Percentiles rank a stretch among this genome's conserved stretches.
These are phyloP conservation scores for Candida gorgasii DNA, from an alignment of 805 yeast genomes.

Conservation along the genomic window DNA sequence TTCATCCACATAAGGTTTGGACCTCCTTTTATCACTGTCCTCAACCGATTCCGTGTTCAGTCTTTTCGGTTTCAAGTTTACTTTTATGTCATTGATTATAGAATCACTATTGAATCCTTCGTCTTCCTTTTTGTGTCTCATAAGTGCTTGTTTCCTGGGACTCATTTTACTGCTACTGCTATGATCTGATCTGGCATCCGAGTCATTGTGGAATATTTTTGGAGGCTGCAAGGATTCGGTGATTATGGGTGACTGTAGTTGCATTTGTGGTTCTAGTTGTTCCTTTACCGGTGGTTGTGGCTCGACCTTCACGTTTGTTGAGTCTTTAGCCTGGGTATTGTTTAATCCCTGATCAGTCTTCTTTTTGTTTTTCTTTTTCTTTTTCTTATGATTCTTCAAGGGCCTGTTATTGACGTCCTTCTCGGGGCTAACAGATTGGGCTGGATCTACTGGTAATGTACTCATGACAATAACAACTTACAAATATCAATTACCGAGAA, in stretches of 20 bases:
- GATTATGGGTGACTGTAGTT: neutral
- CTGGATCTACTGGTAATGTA: neutral
- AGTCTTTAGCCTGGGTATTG: too few relatives aligned
- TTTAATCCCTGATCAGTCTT: too few relatives aligned
- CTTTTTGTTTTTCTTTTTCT: constrained; percentile 5
- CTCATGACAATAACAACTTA: neutral
- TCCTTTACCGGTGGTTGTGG: too few relatives aligned
- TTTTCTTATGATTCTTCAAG: constrained; percentile 6
- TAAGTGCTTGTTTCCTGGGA: constrained; percentile 40
- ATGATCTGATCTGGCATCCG: constrained; percentile 1
- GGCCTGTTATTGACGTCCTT: constrained; percentile 2
- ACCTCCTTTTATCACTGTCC: constrained; percentile 2
- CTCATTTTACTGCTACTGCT: constrained; percentile 19
- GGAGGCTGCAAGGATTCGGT: neutral
- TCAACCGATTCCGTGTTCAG: neutral
- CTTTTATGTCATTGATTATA: constrained; percentile 30
- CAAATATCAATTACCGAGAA: neutral
- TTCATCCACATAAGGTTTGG: constrained; percentile 27
- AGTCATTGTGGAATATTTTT: neutral
- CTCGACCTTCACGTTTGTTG: too few relatives aligned
- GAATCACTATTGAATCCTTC: constrained; percentile 20
- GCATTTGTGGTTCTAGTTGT: neutral
- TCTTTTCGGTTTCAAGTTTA: constrained; percentile 22
- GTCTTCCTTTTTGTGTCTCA: constrained; percentile 37
- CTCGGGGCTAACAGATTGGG: neutral